Percentiles rank a stretch among this genome's conserved stretches.
Conservation (phyloP, 108 stramenopile species). For the Cyclotella kingstonii region DNA sequence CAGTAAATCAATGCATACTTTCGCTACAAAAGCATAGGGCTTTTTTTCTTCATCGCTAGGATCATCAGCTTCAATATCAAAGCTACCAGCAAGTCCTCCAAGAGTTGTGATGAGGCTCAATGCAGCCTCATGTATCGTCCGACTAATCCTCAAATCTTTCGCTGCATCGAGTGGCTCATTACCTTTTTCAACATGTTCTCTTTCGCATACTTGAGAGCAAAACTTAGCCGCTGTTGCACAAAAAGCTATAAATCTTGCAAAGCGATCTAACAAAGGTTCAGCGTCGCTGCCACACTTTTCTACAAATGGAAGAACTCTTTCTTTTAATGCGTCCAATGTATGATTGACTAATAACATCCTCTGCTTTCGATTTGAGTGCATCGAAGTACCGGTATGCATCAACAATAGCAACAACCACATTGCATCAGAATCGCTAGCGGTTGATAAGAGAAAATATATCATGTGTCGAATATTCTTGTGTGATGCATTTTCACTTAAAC, state of each 20-base stretch:
- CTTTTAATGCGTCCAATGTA: conserved; percentile 20
- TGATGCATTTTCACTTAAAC: conserved; percentile 1
- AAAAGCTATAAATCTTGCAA: conserved; percentile 40
- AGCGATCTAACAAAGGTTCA: conserved; percentile 10
- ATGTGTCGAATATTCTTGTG: conserved; percentile 47
- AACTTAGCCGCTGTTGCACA: conserved; percentile 32
- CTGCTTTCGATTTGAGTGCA: conserved; percentile 29
- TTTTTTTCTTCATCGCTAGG: conserved; percentile 57
- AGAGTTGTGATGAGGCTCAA: conserved; percentile 58
- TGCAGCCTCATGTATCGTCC: conserved; percentile 49
- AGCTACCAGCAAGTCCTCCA: conserved; percentile 57
- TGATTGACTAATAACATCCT: conserved; percentile 25
- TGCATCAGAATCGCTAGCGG: conserved; percentile 8
- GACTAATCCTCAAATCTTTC: conserved; percentile 28
- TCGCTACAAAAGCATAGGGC: conserved; percentile 54
- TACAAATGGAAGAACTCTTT: conserved; percentile 27
- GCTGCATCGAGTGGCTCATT: neutral
- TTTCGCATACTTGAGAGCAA: conserved; percentile 3
- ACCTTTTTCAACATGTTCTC: neutral
- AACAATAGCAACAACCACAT: conserved; percentile 55
- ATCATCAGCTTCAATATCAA: conserved; percentile 50
- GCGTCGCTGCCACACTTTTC: conserved; percentile 11
- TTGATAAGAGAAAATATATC: conserved; percentile 38
- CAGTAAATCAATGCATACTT: conserved; percentile 38
- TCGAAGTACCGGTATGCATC: conserved; percentile 55